phyloP scores from a whole-genome alignment of 2,329 filamentous ascomycete genomes.

The Trichoderma koningiopsis region DNA sequence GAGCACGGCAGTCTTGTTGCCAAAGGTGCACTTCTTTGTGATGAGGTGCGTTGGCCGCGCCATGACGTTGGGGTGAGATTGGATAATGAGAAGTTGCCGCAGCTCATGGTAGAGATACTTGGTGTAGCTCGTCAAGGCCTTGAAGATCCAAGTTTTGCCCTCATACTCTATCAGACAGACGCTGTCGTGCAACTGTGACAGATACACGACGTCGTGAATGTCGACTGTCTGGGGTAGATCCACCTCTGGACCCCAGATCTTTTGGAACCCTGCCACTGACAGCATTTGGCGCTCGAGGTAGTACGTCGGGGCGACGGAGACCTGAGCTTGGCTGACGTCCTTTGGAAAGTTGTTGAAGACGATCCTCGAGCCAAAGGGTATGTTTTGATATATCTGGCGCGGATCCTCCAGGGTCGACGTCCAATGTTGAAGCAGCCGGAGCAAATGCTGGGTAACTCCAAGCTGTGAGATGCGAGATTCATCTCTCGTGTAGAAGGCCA shows the following conservation, averaged over 20 bases:
- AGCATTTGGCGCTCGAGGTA: slow-evolving; percentile 56
- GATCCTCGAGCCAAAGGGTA: slow-evolving; percentile 61
- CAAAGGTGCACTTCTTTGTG: slow-evolving; percentile 58
- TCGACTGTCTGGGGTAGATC: slow-evolving; percentile 51
- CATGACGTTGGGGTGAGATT: slow-evolving; percentile 57
- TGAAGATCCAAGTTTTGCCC: slow-evolving; percentile 54
- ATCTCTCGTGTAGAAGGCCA: slow-evolving; percentile 59
- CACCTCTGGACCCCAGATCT: slow-evolving; percentile 47
- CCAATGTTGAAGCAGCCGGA: slow-evolving; percentile 58
- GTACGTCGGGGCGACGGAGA: slow-evolving; percentile 53
- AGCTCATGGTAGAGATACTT: slow-evolving; percentile 66
- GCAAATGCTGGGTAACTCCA: slow-evolving; percentile 55
- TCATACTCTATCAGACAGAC: slow-evolving; percentile 55
- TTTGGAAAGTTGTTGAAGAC: slow-evolving; percentile 55
- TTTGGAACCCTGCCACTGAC: slow-evolving; percentile 45
- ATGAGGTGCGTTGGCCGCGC: slow-evolving; percentile 55
- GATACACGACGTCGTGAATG: slow-evolving; percentile 52
- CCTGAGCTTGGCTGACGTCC: slow-evolving; percentile 48
- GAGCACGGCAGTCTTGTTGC: slow-evolving; percentile 56
- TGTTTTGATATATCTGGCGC: slow-evolving; percentile 43
- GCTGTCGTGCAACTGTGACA: slow-evolving; percentile 60
- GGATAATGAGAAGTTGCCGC: slow-evolving; percentile 54
- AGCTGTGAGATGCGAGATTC: slow-evolving; percentile 49
- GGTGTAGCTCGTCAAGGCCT: slow-evolving; percentile 58
- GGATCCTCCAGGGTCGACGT: slow-evolving; percentile 40